Conservation (phyloP, 176 grass and related monocot species). For the bread wheat (Triticum aestivum) region IWGSC_CS_RefSeq_v2.1 NC_057807.1:576063764-576064263, state of each 20-base stretch:
- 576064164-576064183: constrained; percentile 77
- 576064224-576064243: constrained; percentile 52
- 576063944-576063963: background rate
- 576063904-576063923: constrained; percentile 14
- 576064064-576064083: constrained; percentile 18
- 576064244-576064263: constrained; percentile 50
- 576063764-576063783: too few relatives aligned
- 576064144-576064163: constrained; percentile 41
- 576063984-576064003: constrained; percentile 33
- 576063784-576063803: background rate
- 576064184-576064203: constrained; percentile 73
- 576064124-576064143: background rate
- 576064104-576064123: background rate
- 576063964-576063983: background rate
- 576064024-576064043: constrained; percentile 18
- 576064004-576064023: background rate
- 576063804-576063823: background rate
- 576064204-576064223: background rate
- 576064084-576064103: background rate
- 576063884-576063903: background rate
- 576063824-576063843: background rate
- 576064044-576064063: background rate
- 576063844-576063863: constrained; percentile 20
- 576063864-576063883: constrained; percentile 31
- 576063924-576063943: background rate